These are phyloP conservation scores for Yamadazyma conglobata DNA, from an alignment of 1,139 yeast genomes.

Conservation along the genomic window DNA sequence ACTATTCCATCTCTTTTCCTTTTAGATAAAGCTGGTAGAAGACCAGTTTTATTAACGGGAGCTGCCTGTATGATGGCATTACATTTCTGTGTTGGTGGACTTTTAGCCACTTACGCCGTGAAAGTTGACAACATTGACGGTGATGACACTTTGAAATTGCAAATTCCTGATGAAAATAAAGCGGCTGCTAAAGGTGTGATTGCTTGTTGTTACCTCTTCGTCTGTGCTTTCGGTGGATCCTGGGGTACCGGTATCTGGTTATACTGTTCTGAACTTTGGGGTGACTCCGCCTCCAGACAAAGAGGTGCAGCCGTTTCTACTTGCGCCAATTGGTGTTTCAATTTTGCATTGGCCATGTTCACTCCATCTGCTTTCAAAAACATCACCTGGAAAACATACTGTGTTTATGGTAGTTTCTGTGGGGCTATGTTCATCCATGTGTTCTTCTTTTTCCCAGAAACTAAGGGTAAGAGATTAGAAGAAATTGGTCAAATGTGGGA, in stretches of 20 bases:
- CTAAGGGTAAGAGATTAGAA: slow-evolving; percentile 57
- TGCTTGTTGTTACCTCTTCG: slow-evolving; percentile 51
- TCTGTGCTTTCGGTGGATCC: slow-evolving; percentile 43
- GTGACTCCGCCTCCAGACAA: slow-evolving; percentile 46
- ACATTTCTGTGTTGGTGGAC: slow-evolving; percentile 45
- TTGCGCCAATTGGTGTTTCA: slow-evolving; percentile 46
- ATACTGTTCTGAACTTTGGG: slow-evolving; percentile 50
- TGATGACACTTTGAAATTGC: slow-evolving; percentile 36
- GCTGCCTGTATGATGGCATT: slow-evolving; percentile 41
- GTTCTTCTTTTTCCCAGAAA: slow-evolving; percentile 60
- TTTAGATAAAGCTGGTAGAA: slow-evolving; percentile 54
- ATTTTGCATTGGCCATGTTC: slow-evolving; percentile 44
- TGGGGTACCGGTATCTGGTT: slow-evolving; percentile 58
- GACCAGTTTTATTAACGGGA: slow-evolving; percentile 43
- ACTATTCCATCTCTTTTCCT: slow-evolving; percentile 44
- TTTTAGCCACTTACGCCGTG: slow-evolving; percentile 40
- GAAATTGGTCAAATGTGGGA: slow-evolving; percentile 59
- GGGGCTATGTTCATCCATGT: slow-evolving; percentile 52
- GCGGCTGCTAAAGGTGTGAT: slow-evolving; percentile 46
- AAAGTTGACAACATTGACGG: slow-evolving; percentile 30
- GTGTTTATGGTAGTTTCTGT: slow-evolving; percentile 44
- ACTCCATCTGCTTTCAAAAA: slow-evolving; percentile 29
- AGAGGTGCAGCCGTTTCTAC: slow-evolving; percentile 50
- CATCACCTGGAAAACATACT: slow-evolving; percentile 44
- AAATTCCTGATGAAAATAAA: slow-evolving; percentile 30